Evolutionary conservation across 1,284 basidiomycete species (phyloP).

Genomic region (Boletus smithii): DNA sequence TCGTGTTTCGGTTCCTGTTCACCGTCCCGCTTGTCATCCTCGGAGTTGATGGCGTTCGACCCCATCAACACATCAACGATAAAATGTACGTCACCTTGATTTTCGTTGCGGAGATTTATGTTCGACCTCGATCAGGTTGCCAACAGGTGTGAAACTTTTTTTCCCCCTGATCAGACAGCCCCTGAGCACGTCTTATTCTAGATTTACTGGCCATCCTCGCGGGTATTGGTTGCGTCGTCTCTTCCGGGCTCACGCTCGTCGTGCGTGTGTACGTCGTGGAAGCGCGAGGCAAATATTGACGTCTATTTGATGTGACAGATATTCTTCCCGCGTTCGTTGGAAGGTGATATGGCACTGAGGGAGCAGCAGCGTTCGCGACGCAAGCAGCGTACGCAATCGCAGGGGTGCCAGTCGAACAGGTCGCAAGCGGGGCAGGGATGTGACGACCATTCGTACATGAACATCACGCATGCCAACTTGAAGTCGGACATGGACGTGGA

Average conservation of each 20-base stretch:
- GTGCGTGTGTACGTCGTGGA: constrained; percentile 40
- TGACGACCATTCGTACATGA: constrained; percentile 5
- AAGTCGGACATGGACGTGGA: neutral
- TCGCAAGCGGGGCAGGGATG: neutral
- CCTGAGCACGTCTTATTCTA: constrained; percentile 11
- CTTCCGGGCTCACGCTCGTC: constrained; percentile 69
- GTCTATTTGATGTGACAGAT: constrained; percentile 44
- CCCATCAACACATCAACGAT: constrained; percentile 62
- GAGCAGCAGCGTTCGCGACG: constrained; percentile 42
- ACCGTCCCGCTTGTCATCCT: constrained; percentile 59
- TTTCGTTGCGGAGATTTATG: neutral
- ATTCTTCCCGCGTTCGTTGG: constrained; percentile 72
- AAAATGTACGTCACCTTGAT: constrained; percentile 39
- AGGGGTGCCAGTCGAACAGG: neutral
- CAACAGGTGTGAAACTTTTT: constrained; percentile 24
- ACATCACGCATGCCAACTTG: constrained; percentile 10
- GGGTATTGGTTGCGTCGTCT: constrained; percentile 58
- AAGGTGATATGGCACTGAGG: constrained; percentile 54
- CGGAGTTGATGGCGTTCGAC: constrained; percentile 60
- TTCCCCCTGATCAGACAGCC: neutral
- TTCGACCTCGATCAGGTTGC: constrained; percentile 25
- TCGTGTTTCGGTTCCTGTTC: constrained; percentile 69
- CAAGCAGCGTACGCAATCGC: constrained; percentile 14
- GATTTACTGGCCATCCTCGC: constrained; percentile 60
- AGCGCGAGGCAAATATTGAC: too few species aligned